These are phyloP conservation scores for Musa schizocarpa DNA, from an alignment of 176 grass and related monocot species.

Conservation along the genomic window DNA sequence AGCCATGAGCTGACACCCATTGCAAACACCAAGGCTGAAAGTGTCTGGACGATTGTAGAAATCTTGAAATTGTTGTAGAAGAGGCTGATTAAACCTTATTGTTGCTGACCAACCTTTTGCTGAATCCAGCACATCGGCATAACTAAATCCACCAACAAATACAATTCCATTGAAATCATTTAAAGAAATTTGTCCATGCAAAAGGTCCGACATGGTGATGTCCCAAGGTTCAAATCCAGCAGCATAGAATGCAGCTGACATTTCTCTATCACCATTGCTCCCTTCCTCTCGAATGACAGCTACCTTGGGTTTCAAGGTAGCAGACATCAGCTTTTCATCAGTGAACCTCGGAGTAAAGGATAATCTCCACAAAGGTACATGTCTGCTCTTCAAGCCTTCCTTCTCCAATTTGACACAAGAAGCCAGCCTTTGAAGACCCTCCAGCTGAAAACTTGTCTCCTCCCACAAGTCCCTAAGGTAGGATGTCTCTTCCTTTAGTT, in stretches of 20 bases:
- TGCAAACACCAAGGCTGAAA: slow-evolving; percentile 93
- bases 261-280: slow-evolving; percentile 88
- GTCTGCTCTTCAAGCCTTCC: slow-evolving; percentile 61
- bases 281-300: slow-evolving; percentile 96
- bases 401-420: slow-evolving; percentile 79
- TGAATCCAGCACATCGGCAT: slow-evolving; percentile 82
- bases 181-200: slow-evolving; percentile 42
- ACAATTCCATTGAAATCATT: slow-evolving; percentile 54
- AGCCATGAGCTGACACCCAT: slow-evolving; percentile 91
- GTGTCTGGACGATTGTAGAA: slow-evolving; percentile 74
- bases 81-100: slow-evolving; percentile 76
- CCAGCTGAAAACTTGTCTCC: slow-evolving; percentile 83
- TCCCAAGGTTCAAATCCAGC: slow-evolving; percentile 95
- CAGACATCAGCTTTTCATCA: slow-evolving; percentile 38
- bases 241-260: slow-evolving; percentile 72
- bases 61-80: slow-evolving; percentile 66
- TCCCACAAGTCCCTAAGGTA: slow-evolving; percentile 84
- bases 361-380: slow-evolving; percentile 52
- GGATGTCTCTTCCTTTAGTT: slow-evolving; percentile 62
- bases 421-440: slow-evolving; percentile 62
- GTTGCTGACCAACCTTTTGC: slow-evolving; percentile 87
- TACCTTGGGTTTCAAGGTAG: slow-evolving; percentile 65
- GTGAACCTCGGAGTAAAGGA: slow-evolving; percentile 65
- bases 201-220: slow-evolving; percentile 65
- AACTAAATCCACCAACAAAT: slow-evolving; percentile 96